Conservation (phyloP, 2,329 filamentous ascomycete genomes). For the Cryphonectria japonica region DNA sequence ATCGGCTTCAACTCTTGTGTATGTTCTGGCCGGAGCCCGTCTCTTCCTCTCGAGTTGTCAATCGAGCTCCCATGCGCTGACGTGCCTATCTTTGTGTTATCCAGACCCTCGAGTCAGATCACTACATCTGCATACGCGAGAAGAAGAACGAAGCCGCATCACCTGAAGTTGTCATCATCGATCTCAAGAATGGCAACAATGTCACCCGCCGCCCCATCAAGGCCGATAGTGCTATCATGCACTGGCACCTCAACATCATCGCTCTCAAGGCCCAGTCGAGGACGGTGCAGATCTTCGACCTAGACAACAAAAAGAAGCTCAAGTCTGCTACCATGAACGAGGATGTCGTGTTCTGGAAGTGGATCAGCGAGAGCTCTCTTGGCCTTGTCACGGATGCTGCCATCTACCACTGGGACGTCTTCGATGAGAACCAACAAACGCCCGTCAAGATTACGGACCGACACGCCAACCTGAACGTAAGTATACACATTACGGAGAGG, state of each 20-base stretch:
- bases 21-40: slow-evolving; percentile 44
- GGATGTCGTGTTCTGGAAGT: slow-evolving; percentile 99
- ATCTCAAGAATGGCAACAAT: slow-evolving; percentile 97
- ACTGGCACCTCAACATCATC: slow-evolving; percentile 95
- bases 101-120: slow-evolving; percentile 96
- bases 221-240: slow-evolving; percentile 99
- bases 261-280: slow-evolving; percentile 92
- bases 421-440: slow-evolving; percentile 76
- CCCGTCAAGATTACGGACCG: slow-evolving; percentile 94
- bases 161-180: slow-evolving; percentile 94
- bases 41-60: slow-evolving; percentile 5
- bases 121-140: slow-evolving; percentile 94
- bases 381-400: slow-evolving; percentile 89
- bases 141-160: slow-evolving; percentile 83
- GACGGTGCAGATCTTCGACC: slow-evolving; percentile 97
- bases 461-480: slow-evolving; percentile 83
- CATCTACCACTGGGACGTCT: slow-evolving; percentile 98
- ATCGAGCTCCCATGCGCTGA: slow-evolving; percentile 24
- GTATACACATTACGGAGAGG: slow-evolving; percentile 40
- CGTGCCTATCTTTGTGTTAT: neutral
- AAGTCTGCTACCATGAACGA: slow-evolving; percentile 97
- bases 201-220: slow-evolving; percentile 94
- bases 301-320: slow-evolving; percentile 89
- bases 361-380: slow-evolving; percentile 87
- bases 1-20: slow-evolving; percentile 91